These are phyloP conservation scores for Solanum arcanum DNA, from an alignment of 257 asterid species.

Conservation along the genomic window DNA sequence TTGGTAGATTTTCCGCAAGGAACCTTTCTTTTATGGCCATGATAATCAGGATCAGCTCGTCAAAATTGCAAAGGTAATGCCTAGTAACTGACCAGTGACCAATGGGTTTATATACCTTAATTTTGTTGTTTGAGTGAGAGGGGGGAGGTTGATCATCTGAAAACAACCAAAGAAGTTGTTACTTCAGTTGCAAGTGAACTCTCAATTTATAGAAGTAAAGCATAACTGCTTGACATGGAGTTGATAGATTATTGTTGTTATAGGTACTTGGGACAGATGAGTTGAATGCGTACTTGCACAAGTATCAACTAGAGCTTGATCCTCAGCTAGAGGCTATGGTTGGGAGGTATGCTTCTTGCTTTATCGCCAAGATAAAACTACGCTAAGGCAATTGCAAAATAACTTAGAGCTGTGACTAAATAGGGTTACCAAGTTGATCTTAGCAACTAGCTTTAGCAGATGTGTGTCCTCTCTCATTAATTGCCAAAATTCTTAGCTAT, in stretches of 20 bases:
- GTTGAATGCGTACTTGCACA: constrained; percentile 82
- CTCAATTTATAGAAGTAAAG: not conserved
- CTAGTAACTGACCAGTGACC: not conserved
- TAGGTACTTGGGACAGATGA: constrained; percentile 98
- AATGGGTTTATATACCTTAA: not conserved
- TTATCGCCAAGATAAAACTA: not conserved
- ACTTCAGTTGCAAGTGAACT: not conserved
- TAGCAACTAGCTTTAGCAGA: not conserved
- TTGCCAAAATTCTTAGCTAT: not conserved
- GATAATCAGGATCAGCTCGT: constrained; percentile 11
- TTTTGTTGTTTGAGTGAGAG: not conserved
- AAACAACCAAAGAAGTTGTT: not conserved
- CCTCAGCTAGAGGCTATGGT: constrained; percentile 88
- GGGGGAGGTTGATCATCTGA: not conserved
- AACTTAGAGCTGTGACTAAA: not conserved
- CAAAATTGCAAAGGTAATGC: constrained; percentile 7
- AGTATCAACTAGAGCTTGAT: constrained; percentile 75
- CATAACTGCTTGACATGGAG: not conserved
- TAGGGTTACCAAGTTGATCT: not conserved
- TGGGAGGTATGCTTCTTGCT: constrained; percentile 54
- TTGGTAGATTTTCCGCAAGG: constrained; percentile 6
- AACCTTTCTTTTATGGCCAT: constrained; percentile 11
- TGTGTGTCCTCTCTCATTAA: not conserved
- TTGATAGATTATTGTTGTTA: constrained; percentile 10
- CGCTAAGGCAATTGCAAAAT: not conserved